Conservation (phyloP, 306 rosid species). For the Psophocarpus tetragonolobus region DNA sequence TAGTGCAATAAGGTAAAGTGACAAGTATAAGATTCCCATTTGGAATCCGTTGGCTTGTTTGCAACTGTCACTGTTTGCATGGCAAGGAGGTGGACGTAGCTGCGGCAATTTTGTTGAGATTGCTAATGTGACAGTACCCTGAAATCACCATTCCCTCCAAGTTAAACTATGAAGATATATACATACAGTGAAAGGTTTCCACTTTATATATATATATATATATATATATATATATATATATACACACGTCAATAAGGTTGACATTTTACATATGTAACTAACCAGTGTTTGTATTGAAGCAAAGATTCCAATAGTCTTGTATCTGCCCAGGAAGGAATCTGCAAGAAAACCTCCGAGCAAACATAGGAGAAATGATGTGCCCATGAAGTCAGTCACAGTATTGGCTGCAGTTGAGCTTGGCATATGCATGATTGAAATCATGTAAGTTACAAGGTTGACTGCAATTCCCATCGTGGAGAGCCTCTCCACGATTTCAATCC, state of each 20-base stretch:
- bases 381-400: constrained; percentile 86
- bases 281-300: constrained; percentile 76
- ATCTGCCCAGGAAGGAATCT: constrained; percentile 92
- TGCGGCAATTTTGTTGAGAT: constrained; percentile 64
- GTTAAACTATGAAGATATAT: background rate
- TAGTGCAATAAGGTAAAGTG: constrained; percentile 70
- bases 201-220: background rate
- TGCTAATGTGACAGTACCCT: constrained; percentile 83
- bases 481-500: constrained; percentile 83
- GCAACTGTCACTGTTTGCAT: constrained; percentile 47
- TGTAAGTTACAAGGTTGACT: constrained; percentile 87
- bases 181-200: background rate
- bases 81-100: constrained; percentile 78
- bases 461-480: constrained; percentile 96
- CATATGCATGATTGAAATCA: constrained; percentile 77
- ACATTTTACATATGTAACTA: constrained; percentile 12
- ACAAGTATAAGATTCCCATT: constrained; percentile 75
- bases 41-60: constrained; percentile 65
- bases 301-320: constrained; percentile 72
- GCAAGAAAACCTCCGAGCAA: constrained; percentile 95
- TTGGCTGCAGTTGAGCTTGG: constrained; percentile 95
- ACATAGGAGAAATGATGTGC: constrained; percentile 79
- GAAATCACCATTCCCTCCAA: constrained; percentile 14
- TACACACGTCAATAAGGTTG: background rate
- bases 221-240: too few species aligned